Conservation (phyloP, 257 asterid genomes). For the Przewalskia tangutica region DNA sequence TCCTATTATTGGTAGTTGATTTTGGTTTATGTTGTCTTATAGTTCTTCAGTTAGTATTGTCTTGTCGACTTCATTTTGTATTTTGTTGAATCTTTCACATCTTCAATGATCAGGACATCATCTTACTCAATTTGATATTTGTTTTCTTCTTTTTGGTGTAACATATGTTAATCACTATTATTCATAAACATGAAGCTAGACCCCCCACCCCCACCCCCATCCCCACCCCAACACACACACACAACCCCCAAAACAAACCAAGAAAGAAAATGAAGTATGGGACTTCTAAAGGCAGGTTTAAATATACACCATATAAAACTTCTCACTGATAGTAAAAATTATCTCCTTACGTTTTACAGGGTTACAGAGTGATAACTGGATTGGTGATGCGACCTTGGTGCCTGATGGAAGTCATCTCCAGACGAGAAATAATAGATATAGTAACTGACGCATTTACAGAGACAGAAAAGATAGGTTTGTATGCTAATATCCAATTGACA, state of each 20-base stretch:
- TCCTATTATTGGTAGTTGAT: background rate
- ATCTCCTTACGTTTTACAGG: conserved; percentile 32
- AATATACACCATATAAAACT: background rate
- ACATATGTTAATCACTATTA: no score
- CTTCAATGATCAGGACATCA: no score
- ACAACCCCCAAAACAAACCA: no score
- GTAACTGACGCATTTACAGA: conserved; percentile 53
- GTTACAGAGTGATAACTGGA: conserved; percentile 66
- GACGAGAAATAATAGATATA: conserved; percentile 53
- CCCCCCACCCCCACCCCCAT: no score
- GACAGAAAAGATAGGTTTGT: conserved; percentile 66
- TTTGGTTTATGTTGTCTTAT: background rate
- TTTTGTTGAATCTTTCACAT: no score
- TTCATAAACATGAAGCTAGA: no score
- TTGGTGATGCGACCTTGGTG: conserved; percentile 85
- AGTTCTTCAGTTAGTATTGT: background rate
- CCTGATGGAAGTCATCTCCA: conserved; percentile 65
- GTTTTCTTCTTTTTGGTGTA: no score
- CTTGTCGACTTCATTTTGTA: background rate
- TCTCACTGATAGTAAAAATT: background rate
- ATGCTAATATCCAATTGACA: background rate
- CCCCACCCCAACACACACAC: no score
- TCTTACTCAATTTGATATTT: no score
- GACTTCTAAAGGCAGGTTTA: background rate
- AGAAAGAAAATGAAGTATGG: no score